A percentile compares a stretch with the other conserved stretches of the same genome.
Conservation (phyloP, 2,329 filamentous ascomycete genomes). For the Pleochaeta shiraiana region DNA sequence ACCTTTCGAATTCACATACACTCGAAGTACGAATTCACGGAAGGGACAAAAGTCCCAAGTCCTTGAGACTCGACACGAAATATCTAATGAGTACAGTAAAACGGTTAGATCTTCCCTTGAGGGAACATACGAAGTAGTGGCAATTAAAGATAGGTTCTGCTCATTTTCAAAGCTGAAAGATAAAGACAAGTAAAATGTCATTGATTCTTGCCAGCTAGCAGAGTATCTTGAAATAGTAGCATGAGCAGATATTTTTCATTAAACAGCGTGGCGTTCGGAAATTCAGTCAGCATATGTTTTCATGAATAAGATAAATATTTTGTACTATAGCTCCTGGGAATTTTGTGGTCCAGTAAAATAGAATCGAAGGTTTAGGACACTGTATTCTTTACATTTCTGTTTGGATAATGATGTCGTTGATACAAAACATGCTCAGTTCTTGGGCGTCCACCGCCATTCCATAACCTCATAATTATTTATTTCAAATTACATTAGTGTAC, state of each 20-base stretch:
- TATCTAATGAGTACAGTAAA: constrained; percentile 63
- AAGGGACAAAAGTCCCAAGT: constrained; percentile 60
- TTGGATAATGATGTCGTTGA: too few relatives aligned
- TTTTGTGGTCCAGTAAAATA: too few relatives aligned
- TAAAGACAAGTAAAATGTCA: constrained; percentile 24
- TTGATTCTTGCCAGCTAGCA: constrained; percentile 20
- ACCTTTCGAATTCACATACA: constrained; percentile 96
- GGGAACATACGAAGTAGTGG: constrained; percentile 92
- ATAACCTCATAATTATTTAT: too few relatives aligned
- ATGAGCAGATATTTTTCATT: constrained; percentile 8
- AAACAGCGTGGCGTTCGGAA: constrained; percentile 18
- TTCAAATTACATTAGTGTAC: too few relatives aligned
- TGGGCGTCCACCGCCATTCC: too few relatives aligned
- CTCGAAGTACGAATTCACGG: constrained; percentile 61
- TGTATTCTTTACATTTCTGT: too few relatives aligned
- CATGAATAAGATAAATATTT: too few relatives aligned
- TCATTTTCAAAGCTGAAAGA: constrained; percentile 57
- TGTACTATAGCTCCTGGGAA: too few relatives aligned
- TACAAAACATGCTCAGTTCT: too few relatives aligned
- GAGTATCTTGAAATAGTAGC: constrained; percentile 11
- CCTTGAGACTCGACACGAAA: constrained; percentile 76
- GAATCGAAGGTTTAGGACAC: too few relatives aligned
- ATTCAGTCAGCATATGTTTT: background rate
- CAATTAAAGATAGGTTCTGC: constrained; percentile 86
- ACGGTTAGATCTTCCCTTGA: constrained; percentile 72